Base-by-base conservation (phyloP, 345 rosid genomes). In the Toxicodendron radicans region DNA sequence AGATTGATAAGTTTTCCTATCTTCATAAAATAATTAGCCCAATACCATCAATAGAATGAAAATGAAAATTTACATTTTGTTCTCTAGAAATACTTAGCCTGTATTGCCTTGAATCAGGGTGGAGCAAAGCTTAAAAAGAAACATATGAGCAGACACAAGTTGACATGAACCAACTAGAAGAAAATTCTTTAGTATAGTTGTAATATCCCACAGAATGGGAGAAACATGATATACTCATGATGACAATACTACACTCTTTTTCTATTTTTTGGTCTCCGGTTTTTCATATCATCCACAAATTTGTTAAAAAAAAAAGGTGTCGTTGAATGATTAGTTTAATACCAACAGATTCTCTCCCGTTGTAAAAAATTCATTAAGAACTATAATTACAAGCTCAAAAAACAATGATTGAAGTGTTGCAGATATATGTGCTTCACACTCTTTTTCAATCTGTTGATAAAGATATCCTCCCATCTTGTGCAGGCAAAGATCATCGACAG, bases 381-480 rank as follows among this genome's bases (percentile, higher is more conserved):
- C 41, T 35, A 35, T n/a, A 35, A 7, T 20, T 60, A 46, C 45
- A 60, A 43, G 62, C 13, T 46, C 41, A 5, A 58, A 24, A 23
- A n/a, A n/a, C 51, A 93, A 86, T 69, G 97, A 88, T 66, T 82
- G 94, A 59, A 95, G 72, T n/a, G 91, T 91, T 1, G 88, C 89
- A 70, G 90, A 85, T 66, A 95, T 87, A 75, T 91, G 91, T 51
- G 87, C 82, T 83, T 92, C 97, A 76, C 97, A 95, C 81, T 91
- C 97, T 72, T 83, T 95, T 80, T 92, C 97, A 71, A 95, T 91
- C 51, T 89, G 87, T 74, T 82, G 90, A 76, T 95, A 95, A 73
- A 95, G 97, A 78, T 87, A 92, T 43, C 93, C 97, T 71, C 89
- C 99, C 87, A 92, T 82, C 82, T 91, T 95, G 84, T 90, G 97